Base-by-base conservation (phyloP, 2,329 filamentous ascomycete genomes). In the Aspergillus pseudonomiae region DNA sequence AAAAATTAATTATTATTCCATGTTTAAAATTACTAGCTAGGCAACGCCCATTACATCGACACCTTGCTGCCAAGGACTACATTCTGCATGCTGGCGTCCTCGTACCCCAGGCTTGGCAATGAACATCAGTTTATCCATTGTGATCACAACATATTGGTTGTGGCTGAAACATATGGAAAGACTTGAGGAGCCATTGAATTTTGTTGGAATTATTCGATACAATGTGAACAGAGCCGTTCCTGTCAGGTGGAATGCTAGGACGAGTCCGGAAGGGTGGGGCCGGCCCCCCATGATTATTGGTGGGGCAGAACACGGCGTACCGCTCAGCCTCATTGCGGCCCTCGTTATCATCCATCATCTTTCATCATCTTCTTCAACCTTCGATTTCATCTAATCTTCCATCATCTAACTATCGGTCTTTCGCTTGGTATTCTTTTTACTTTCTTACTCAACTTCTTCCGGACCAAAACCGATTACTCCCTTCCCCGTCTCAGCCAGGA, bases 241-340 rank as follows among this genome's bases (percentile, higher is more conserved):
- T 6, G 34, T 36, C 34, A 36, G 14, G 34, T 36, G 34, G 14
- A 36, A 5, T 36, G 14, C 34, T 36, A n/a, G 28, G 46, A 7
- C 48, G 32, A 52, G 14, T 5, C 11, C 19, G 36, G 36, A 19
- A 32, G 5, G 19, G n/a, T 52, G 26, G 28, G 28, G n/a, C 28
- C 26, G n/a, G 16, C 28, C 26, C 28, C 28, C 48, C 10, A 34
- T 7, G 28, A 10, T 52, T 6, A 52, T 52, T 52, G 48, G 28
- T 24, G 28, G 28, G 28, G 19, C 16, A 10, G 7, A 26, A 55
- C 52, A 55, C 52, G 21, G 52, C 52, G 24, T 32, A 30, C 52
- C 53, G 32, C 64, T 62, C 56, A 66, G 55, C 65, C 54, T 48
- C 60, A 57, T 61, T 63, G 59, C 28, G 46, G n/a, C 48, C 56